Evolutionary conservation across 2,329 filamentous ascomycete species (phyloP), one percentile per base, ranked within the genome.

Genomic region (Aschersonia sp.): DNA sequence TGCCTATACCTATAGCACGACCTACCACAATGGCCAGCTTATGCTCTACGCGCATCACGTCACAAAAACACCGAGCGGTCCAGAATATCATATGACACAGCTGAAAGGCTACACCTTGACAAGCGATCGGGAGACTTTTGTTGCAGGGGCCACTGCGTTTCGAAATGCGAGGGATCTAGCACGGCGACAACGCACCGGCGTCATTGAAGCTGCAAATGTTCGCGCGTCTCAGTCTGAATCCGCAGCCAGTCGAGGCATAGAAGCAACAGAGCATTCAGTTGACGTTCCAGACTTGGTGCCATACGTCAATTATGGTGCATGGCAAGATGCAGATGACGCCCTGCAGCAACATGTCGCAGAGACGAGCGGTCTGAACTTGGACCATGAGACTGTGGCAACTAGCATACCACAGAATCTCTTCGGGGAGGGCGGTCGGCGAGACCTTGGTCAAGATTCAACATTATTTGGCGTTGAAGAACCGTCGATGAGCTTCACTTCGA

Each of bases 21-120:
- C 52, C 1, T 71, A 70, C 47, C 55, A 64, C 29, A 51, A 41
- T 37, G 64, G 66, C 35, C 11, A 2, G 5, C 62, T 71, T 11
- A 32, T 33, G 9, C 54, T 61, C 50, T 42, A 51, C 66, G 48
- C 69, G 63, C 49, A 56, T 63, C 46, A 60, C 57, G 53, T 33
- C 12, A 46, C 47, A 14, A 30, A 30, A 59, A 59, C 29, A 8
- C 11, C 39, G 8, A 3, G 14, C 30, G 6, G 10, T 22, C 31
- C 61, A 32, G 60, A 62, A 48, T 71, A 45, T 14, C 44, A 45
- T 33, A 70, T 69, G 64, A 68, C 62, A 14, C 54, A 60, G 45
- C 5, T 68, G 5, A 49, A 54, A 0, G 32, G 5, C n/a, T 30
- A 11, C 11, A 5, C 5, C 33, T 5, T 45, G 44, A 39, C 14